Conservation (phyloP, 257 asterid species). For the Fraxinus americana region DNA sequence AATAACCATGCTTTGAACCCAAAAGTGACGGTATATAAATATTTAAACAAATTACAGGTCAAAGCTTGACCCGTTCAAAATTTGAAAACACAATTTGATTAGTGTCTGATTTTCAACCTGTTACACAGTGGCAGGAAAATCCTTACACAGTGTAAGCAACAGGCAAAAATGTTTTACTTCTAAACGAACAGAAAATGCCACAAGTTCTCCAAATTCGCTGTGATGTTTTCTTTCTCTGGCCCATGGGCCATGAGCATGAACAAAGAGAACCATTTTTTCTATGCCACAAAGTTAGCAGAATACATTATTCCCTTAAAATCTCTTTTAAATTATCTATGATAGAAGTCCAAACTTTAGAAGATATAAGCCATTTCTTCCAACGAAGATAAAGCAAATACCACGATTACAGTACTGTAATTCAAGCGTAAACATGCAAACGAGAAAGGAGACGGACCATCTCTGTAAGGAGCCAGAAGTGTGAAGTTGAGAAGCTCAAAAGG, state of each 20-base stretch:
- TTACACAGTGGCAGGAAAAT: background rate
- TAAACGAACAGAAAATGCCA: background rate
- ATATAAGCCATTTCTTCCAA: background rate
- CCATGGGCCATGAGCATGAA: background rate
- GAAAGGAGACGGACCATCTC: conserved; percentile 35
- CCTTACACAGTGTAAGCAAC: background rate
- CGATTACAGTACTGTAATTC: background rate
- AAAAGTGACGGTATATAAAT: background rate
- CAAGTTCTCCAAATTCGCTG: background rate
- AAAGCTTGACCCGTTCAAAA: background rate
- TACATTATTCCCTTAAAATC: background rate
- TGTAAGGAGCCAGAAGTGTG: conserved; percentile 48
- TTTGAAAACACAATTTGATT: background rate
- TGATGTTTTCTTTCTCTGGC: background rate
- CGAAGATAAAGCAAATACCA: background rate
- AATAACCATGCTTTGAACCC: background rate
- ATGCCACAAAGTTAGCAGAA: background rate
- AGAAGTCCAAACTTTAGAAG: background rate
- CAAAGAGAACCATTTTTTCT: background rate
- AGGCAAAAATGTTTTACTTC: background rate
- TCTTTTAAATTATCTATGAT: background rate
- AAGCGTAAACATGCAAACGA: background rate
- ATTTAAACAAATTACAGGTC: background rate
- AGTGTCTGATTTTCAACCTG: background rate
- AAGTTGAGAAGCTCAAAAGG: conserved; percentile 58